phyloP scores from a whole-genome alignment of 129 eudicot genomes.

The Gnaphalium uliginosum region DNA sequence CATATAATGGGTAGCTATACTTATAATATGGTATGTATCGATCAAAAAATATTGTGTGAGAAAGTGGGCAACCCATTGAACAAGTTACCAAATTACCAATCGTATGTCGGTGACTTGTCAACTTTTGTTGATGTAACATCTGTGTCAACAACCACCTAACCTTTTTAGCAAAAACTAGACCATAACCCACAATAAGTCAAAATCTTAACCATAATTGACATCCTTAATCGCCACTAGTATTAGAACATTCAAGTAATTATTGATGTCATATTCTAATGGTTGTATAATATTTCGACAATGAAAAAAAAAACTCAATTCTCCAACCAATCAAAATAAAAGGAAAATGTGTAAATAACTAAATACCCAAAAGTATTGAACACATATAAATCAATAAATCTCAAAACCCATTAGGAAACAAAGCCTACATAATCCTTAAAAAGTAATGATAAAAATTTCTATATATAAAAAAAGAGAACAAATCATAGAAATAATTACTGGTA shows the following conservation, averaged over 20 bases:
- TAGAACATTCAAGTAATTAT: neutral
- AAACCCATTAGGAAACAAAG: neutral
- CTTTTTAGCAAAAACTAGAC: too few relatives aligned
- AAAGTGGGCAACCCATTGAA: neutral
- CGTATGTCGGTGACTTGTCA: too few relatives aligned
- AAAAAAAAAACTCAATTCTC: too few relatives aligned
- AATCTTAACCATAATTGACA: too few relatives aligned
- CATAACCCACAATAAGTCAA: too few relatives aligned
- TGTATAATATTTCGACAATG: neutral
- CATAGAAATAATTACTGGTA: neutral
- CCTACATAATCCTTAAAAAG: neutral
- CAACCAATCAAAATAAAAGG: neutral
- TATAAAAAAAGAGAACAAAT: neutral
- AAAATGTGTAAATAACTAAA: neutral
- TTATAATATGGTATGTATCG: neutral
- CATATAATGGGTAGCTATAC: too few relatives aligned
- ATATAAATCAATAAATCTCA: neutral
- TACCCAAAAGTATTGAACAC: neutral
- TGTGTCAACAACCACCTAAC: too few relatives aligned
- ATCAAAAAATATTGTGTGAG: neutral
- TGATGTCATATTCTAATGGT: neutral
- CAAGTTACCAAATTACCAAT: neutral
- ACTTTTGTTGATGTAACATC: neutral
- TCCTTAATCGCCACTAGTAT: too few relatives aligned
- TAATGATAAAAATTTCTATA: conserved; percentile 25